A percentile compares a stretch with the other conserved stretches of the same genome.
Conservation (phyloP, 148 eudicot genomes). For the Euryodendron excelsum region DNA sequence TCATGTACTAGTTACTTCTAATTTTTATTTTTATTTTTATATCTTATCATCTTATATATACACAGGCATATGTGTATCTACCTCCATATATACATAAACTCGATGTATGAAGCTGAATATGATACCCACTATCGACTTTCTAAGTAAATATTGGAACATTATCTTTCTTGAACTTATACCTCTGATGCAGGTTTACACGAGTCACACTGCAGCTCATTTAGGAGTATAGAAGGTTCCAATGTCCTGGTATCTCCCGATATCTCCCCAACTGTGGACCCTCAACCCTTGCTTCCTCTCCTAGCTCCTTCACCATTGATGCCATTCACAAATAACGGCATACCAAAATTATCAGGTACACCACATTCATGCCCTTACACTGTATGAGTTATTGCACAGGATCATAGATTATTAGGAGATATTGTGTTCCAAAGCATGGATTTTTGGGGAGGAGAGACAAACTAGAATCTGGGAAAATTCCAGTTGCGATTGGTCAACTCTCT, state of each 20-base stretch:
- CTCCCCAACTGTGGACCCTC: conserved; percentile 22
- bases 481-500: not conserved
- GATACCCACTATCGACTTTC: not conserved
- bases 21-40: not conserved
- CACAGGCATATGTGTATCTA: too few relatives aligned
- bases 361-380: conserved; percentile 1
- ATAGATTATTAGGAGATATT: not conserved
- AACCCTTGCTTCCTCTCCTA: conserved; percentile 25
- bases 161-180: not conserved
- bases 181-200: conserved; percentile 13
- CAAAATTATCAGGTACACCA: conserved; percentile 30
- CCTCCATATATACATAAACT: too few relatives aligned
- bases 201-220: conserved; percentile 11
- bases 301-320: conserved; percentile 40
- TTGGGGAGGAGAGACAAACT: not conserved
- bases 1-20: not conserved
- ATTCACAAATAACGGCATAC: conserved; percentile 16
- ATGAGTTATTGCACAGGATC: not conserved
- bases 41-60: not conserved
- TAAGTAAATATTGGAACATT: not conserved
- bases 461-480: not conserved
- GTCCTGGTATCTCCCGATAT: not conserved
- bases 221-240: not conserved
- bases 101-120: not conserved
- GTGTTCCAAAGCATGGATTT: not conserved